These are phyloP conservation scores for Physocladia obscura DNA, from an alignment of 192 early-diverging fungal genomes.

Conservation along the genomic window DNA sequence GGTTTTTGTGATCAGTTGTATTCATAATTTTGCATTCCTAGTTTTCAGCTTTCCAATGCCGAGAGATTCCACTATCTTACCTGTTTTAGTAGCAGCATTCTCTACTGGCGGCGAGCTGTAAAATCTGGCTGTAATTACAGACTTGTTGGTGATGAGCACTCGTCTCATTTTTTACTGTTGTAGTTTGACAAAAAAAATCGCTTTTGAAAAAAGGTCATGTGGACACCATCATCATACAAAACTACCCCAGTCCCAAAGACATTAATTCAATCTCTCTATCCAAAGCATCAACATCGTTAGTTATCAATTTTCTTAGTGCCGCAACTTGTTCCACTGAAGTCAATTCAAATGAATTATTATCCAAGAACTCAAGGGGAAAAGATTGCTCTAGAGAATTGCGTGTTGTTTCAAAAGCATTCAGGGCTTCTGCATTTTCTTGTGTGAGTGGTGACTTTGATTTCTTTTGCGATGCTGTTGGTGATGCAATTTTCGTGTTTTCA, in stretches of 20 bases:
- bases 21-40: neutral
- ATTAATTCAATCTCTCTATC: slow-evolving; percentile 26
- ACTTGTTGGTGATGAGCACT: neutral
- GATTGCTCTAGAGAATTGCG: too few relatives aligned
- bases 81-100: too few relatives aligned
- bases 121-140: neutral
- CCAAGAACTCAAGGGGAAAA: neutral
- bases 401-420: neutral
- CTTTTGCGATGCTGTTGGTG: neutral
- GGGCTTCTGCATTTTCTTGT: neutral
- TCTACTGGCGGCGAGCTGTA: neutral
- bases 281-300: slow-evolving; percentile 29
- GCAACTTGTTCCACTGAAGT: slow-evolving; percentile 5
- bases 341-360: neutral
- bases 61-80: too few relatives aligned
- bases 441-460: neutral
- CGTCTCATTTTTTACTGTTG: neutral
- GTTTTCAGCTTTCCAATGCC: too few relatives aligned
- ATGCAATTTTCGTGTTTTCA: too few relatives aligned
- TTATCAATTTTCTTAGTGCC: slow-evolving; percentile 23
- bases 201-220: too few relatives aligned
- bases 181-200: neutral
- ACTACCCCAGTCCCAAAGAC: neutral
- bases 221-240: too few relatives aligned
- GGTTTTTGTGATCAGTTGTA: neutral